Percentiles rank a stretch among this genome's conserved stretches.
These are phyloP conservation scores for Gentiana macrophylla DNA, from an alignment of 257 asterid genomes.

Conservation along the genomic window DNA sequence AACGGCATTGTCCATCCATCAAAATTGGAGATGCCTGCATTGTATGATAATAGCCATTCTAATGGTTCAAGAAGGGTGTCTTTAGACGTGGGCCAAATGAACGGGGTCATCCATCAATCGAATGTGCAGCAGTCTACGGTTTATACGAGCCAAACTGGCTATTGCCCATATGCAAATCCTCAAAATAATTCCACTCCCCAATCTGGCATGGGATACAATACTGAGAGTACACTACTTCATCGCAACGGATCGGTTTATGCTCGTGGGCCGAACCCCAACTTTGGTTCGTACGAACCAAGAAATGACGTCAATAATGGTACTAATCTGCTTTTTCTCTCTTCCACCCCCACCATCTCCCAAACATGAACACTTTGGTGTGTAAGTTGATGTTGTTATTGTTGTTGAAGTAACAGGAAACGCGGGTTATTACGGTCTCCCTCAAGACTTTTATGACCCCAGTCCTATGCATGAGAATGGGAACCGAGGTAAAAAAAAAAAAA, in stretches of 20 bases:
- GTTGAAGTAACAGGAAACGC: conserved; percentile 43
- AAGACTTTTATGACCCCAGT: conserved; percentile 47
- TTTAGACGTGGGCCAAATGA: conserved; percentile 4
- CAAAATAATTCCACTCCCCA: conserved; percentile 50
- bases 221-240: conserved; percentile 39
- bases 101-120: conserved; percentile 49
- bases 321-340: conserved; percentile 35
- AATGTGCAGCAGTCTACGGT: conserved; percentile 51
- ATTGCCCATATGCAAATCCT: conserved; percentile 35
- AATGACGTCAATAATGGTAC: conserved; percentile 41
- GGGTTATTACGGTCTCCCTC: conserved; percentile 41
- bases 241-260: no score
- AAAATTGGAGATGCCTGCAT: no score
- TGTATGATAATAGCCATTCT: no score
- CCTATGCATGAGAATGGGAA: conserved; percentile 26
- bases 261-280: conserved; percentile 3
- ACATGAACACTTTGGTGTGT: background rate
- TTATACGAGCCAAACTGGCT: conserved; percentile 55
- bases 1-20: conserved; percentile 34
- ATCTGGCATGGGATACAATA: conserved; percentile 24
- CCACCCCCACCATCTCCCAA: background rate
- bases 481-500: conserved; percentile 3
- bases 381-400: background rate
- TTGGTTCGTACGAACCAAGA: conserved; percentile 39
- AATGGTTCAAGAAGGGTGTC: no score